Conservation (phyloP, 108 stramenopile species). For the Nitzschia inconspicua region DNA sequence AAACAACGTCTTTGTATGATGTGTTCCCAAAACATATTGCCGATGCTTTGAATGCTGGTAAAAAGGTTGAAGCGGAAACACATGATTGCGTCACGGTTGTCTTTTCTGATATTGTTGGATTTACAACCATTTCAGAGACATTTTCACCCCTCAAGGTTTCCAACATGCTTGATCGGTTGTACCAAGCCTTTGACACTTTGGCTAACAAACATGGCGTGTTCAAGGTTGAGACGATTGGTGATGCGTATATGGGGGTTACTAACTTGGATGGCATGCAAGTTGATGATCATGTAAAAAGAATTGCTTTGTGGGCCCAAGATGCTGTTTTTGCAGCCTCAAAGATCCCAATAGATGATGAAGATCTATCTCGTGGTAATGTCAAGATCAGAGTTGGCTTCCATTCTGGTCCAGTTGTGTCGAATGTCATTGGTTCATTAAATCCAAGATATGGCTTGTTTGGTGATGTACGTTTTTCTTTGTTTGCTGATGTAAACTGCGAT, state of each 20-base stretch:
- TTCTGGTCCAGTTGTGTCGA: constrained; percentile 43
- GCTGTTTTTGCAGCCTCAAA: constrained; percentile 35
- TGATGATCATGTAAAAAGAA: constrained; percentile 49
- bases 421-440: constrained; percentile 43
- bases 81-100: constrained; percentile 27
- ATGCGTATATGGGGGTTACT: constrained; percentile 37
- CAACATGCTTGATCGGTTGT: constrained; percentile 48
- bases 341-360: constrained; percentile 31
- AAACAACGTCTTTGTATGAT: neutral
- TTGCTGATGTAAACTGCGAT: no score
- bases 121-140: constrained; percentile 36
- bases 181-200: constrained; percentile 40
- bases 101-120: constrained; percentile 60
- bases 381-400: constrained; percentile 55
- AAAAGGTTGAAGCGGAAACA: constrained; percentile 37
- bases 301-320: constrained; percentile 48
- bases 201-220: constrained; percentile 45
- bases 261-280: constrained; percentile 24
- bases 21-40: constrained; percentile 58
- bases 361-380: constrained; percentile 32
- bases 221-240: constrained; percentile 63
- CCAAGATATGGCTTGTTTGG: constrained; percentile 52
- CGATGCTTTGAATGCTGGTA: constrained; percentile 39
- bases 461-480: constrained; percentile 28
- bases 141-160: constrained; percentile 38